Percentiles rank a stretch among this genome's conserved stretches.
Evolutionary conservation across 1,139 yeast genomes (phyloP).

Genomic region (Sporopachydermia cereana): DNA sequence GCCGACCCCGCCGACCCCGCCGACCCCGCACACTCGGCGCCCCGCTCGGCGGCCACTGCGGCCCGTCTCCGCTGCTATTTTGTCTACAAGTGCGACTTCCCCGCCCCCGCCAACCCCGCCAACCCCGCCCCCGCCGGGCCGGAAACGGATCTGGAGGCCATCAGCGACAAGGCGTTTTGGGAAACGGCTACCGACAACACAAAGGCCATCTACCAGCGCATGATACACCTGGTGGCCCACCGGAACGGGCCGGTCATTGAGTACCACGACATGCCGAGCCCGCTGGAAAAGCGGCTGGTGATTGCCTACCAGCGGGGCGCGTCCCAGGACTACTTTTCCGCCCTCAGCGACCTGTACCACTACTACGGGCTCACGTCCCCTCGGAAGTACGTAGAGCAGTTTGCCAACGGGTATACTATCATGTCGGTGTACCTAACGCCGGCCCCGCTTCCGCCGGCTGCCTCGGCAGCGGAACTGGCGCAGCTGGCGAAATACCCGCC

Average conservation of each 20-base stretch:
- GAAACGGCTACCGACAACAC: slow-evolving; percentile 75
- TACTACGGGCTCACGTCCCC: slow-evolving; percentile 81
- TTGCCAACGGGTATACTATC: slow-evolving; percentile 77
- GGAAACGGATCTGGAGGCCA: slow-evolving; percentile 45
- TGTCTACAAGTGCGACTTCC: slow-evolving; percentile 68
- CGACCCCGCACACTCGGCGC: slow-evolving; percentile 15
- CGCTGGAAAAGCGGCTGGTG: slow-evolving; percentile 72
- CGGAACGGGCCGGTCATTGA: slow-evolving; percentile 92
- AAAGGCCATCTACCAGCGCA: slow-evolving; percentile 59
- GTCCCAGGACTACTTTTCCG: slow-evolving; percentile 80
- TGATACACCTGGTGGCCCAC: slow-evolving; percentile 55
- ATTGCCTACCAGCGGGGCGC: slow-evolving; percentile 82
- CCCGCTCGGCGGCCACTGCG: slow-evolving; percentile 17
- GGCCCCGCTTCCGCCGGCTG: slow-evolving; percentile 27
- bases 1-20: not conserved
- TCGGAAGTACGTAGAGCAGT: slow-evolving; percentile 89
- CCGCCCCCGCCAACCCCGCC: slow-evolving; percentile 13
- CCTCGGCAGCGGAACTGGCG: slow-evolving; percentile 23
- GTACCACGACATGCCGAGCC: slow-evolving; percentile 69
- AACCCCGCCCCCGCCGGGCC: slow-evolving; percentile 18
- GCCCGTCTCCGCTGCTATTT: slow-evolving; percentile 63
- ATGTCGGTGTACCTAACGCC: slow-evolving; percentile 79
- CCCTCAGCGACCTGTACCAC: slow-evolving; percentile 77
- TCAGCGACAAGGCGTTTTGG: slow-evolving; percentile 72
- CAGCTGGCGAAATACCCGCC: slow-evolving; percentile 29